Conservation (phyloP, 164 flowering plant species). For the Magnolia sinica region DNA sequence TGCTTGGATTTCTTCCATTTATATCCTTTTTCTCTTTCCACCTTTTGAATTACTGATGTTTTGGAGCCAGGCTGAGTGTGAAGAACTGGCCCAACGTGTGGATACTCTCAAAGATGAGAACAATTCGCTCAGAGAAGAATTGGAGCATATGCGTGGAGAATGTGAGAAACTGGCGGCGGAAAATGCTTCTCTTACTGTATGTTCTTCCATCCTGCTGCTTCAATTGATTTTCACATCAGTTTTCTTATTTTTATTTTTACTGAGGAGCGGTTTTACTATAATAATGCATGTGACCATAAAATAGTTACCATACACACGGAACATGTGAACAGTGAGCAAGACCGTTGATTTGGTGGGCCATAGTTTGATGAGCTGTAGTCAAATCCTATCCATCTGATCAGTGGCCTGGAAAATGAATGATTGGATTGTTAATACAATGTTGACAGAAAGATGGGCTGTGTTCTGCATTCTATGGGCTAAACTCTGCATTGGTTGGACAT, state of each 20-base stretch:
- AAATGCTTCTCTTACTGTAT: constrained; percentile 28
- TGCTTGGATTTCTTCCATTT: neutral
- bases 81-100: constrained; percentile 31
- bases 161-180: constrained; percentile 30
- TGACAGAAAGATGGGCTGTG: neutral
- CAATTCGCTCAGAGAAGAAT: constrained; percentile 24
- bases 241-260: neutral
- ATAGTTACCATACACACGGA: neutral
- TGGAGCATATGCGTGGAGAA: constrained; percentile 26
- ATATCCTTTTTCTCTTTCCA: neutral
- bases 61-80: constrained; percentile 33
- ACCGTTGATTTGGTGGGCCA: neutral
- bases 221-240: neutral
- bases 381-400: neutral
- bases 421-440: neutral
- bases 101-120: constrained; percentile 29
- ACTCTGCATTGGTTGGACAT: neutral
- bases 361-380: neutral
- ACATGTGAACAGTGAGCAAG: neutral
- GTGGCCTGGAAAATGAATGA: neutral
- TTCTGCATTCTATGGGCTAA: neutral
- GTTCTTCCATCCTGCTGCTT: neutral
- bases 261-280: neutral
- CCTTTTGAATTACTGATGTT: neutral
- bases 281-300: neutral